These are phyloP conservation scores for Hanseniaspora jakobsenii DNA, from an alignment of 805 yeast species.

Conservation along the genomic window DNA sequence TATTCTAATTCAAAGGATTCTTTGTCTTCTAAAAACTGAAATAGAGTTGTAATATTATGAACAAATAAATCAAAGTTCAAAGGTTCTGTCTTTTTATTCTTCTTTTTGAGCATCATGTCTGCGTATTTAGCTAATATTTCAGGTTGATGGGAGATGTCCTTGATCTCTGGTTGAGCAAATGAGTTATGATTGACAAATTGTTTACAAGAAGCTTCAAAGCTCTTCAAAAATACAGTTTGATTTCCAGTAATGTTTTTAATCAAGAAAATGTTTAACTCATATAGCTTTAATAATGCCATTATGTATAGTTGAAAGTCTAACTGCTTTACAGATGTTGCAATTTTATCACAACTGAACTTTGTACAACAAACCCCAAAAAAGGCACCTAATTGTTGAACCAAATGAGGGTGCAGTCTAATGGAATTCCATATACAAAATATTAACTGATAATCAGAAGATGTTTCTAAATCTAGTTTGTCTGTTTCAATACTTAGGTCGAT, in stretches of 20 bases:
- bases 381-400: conserved; percentile 10
- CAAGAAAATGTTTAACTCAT: conserved; percentile 52
- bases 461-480: too few relatives aligned
- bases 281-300: conserved; percentile 59
- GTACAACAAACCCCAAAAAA: conserved; percentile 12
- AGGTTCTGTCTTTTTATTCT: conserved; percentile 52
- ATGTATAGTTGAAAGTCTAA: conserved; percentile 53
- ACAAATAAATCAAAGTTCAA: conserved; percentile 50
- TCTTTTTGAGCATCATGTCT: conserved; percentile 68
- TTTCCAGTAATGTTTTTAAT: conserved; percentile 42
- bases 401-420: conserved; percentile 8
- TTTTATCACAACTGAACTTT: conserved; percentile 8
- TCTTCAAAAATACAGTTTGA: conserved; percentile 56
- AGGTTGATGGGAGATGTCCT: conserved; percentile 65
- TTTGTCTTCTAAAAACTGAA: conserved; percentile 81
- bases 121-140: conserved; percentile 83
- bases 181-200: conserved; percentile 69
- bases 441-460: conserved; percentile 1
- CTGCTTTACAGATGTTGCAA: neutral
- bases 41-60: conserved; percentile 75
- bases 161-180: conserved; percentile 57
- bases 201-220: conserved; percentile 81
- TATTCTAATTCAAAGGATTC: conserved; percentile 92
- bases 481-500: conserved; percentile 44
- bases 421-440: conserved; percentile 11